Base-by-base conservation (phyloP, 257 asterid genomes). In the Gentiana straminea region DNA sequence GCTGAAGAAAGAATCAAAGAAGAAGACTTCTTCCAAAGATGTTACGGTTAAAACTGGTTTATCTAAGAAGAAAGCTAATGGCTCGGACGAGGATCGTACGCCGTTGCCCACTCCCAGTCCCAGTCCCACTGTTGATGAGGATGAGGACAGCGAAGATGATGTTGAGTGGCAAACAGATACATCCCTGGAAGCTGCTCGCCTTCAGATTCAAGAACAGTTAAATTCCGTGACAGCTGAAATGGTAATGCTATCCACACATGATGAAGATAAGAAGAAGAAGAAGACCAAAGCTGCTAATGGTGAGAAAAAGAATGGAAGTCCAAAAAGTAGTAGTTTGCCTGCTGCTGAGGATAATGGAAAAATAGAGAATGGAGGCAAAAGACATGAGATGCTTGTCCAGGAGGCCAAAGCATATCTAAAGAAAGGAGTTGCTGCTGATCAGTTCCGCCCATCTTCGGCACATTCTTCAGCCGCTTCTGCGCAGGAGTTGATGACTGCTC, bases 121-220 rank as follows among this genome's bases (percentile, higher is more conserved):
- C 24, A 15, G 53, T 46, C 52, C 44, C 35, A 24, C 24, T 24
- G 24, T 24, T 24, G 24, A 24, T 24, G 74, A 69, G 0, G 64
- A 59, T 11, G 74, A 69, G n/a, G 74, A 58, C 44, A 41, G 46
- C 46, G 46, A 41, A 41, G 64, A 65, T 15, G 74, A 59, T 49
- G 65, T 69, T 54, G 54, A 47, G 58, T 69, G 74, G 74, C 74
- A 69, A 50, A 69, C 70, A n/a, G 74, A 69, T 53, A 69, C 70
- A 13, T 69, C 74, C 4, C 12, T 55, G 58, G 74, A 35, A 59
- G 74, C 74, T 13, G 74, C 74, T 2, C 58, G 57, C 34, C 55
- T 58, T 32, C 66, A 66, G n/a, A 64, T 69, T 12, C 74, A 69
- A 24, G 74, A 69, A 35, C 74, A 69, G 53, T 41, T 69, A 52